Conservation (phyloP, 2,329 filamentous ascomycete genomes). For the Ascochyta viciae-villosae region DNA sequence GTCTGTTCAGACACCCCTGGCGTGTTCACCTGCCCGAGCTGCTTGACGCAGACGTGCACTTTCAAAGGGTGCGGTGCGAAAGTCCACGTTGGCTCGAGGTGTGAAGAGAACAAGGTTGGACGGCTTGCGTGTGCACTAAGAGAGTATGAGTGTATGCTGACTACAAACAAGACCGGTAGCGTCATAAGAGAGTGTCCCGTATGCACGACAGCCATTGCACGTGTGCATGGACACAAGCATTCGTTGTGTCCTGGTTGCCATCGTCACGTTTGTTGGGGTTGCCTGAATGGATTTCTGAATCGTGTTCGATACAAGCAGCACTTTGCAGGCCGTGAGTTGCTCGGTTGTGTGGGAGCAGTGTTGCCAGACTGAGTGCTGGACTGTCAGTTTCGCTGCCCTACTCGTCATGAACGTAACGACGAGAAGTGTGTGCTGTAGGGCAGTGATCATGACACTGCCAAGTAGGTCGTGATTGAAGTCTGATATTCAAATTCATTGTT, state of each 20-base stretch:
- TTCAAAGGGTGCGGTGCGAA: not conserved
- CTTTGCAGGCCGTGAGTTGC: not conserved
- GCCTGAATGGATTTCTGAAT: not conserved
- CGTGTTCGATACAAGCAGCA: not conserved
- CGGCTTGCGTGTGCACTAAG: not conserved
- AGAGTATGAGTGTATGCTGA: not conserved
- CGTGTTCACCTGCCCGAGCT: not conserved
- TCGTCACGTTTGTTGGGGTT: not conserved
- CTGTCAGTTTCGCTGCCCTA: no score
- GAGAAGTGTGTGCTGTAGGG: no score
- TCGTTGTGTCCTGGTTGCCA: not conserved
- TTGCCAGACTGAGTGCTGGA: not conserved
- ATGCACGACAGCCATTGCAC: not conserved
- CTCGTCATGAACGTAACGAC: no score
- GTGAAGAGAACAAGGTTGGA: not conserved
- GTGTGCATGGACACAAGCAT: not conserved
- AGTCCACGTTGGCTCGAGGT: not conserved
- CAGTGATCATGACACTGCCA: no score
- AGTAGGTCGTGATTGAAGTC: not conserved
- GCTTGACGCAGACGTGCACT: not conserved
- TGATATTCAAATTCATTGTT: conserved; percentile 3
- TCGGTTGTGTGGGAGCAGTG: not conserved
- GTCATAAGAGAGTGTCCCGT: not conserved
- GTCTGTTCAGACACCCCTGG: not conserved
- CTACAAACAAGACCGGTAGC: not conserved